These are phyloP conservation scores for Letharia lupina DNA, from an alignment of 495 filamentous ascomycete genomes.

Conservation along the genomic window DNA sequence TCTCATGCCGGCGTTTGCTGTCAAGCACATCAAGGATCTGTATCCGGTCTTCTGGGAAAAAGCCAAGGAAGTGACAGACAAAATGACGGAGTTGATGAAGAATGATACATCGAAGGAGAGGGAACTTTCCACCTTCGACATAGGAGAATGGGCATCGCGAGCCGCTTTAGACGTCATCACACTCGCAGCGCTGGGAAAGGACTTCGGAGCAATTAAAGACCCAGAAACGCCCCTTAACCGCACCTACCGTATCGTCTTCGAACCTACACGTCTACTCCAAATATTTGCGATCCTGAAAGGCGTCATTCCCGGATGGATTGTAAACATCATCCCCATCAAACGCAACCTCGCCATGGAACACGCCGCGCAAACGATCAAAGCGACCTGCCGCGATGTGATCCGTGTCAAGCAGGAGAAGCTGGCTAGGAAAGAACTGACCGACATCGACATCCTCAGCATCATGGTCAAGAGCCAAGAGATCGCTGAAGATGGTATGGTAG, in stretches of 20 bases:
- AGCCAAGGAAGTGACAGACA: slow-evolving; percentile 5
- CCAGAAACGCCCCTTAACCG: neutral
- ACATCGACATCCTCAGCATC: slow-evolving; percentile 40
- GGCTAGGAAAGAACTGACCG: neutral
- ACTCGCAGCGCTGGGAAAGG: slow-evolving; percentile 56
- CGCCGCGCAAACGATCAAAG: neutral
- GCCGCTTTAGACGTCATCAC: slow-evolving; percentile 71
- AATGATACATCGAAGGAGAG: neutral
- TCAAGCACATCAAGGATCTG: slow-evolving; percentile 62
- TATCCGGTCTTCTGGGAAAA: slow-evolving; percentile 65
- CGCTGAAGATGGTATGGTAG: slow-evolving; percentile 54
- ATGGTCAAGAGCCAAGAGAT: slow-evolving; percentile 57
- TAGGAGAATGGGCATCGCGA: slow-evolving; percentile 40
- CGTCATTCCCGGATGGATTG: neutral
- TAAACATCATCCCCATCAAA: neutral
- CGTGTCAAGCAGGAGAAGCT: neutral
- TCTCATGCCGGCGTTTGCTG: slow-evolving; percentile 62
- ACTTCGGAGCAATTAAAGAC: slow-evolving; percentile 51
- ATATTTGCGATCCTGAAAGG: neutral
- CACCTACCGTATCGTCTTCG: neutral
- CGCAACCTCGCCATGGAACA: neutral
- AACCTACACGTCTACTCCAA: neutral
- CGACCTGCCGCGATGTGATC: neutral
- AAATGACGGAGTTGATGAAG: neutral
- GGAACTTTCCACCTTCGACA: slow-evolving; percentile 38